Percentiles rank a stretch among this genome's conserved stretches.
Evolutionary conservation across 2,329 filamentous ascomycete species (phyloP).

Genomic region (Erysiphe pulchra): DNA sequence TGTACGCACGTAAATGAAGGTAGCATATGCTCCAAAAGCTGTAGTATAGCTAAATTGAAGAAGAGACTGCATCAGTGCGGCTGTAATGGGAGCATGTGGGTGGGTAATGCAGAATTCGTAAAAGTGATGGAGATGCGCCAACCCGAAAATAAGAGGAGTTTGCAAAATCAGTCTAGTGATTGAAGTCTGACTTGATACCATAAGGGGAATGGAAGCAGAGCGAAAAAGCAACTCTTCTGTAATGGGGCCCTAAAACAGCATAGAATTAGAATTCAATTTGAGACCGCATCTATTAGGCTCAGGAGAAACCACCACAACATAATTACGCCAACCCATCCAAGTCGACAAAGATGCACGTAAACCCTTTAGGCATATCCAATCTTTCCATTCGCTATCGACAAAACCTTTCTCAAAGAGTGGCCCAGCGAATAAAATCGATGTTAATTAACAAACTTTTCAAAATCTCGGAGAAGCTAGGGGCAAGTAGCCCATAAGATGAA

Average conservation of each 20-base stretch:
- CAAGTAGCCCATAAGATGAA: constrained; percentile 60
- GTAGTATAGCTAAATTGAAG: constrained; percentile 81
- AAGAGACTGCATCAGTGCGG: constrained; percentile 42
- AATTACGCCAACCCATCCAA: constrained; percentile 69
- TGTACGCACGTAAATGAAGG: constrained; percentile 68
- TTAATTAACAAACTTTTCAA: constrained; percentile 39
- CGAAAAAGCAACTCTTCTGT: constrained; percentile 92
- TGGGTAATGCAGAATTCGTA: constrained; percentile 78
- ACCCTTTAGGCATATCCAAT: constrained; percentile 31
- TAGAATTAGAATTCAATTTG: neutral
- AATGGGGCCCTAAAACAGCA: constrained; percentile 35
- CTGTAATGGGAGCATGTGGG: constrained; percentile 35
- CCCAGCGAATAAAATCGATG: constrained; percentile 54
- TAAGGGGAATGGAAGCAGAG: constrained; percentile 58
- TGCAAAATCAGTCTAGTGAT: constrained; percentile 41
- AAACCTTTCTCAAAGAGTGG: constrained; percentile 61
- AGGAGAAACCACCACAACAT: constrained; percentile 42
- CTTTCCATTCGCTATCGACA: constrained; percentile 42
- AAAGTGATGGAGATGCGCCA: constrained; percentile 85
- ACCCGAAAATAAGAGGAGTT: constrained; percentile 71
- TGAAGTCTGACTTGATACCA: constrained; percentile 38
- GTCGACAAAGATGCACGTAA: constrained; percentile 36
- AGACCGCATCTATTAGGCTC: neutral
- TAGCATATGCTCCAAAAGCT: constrained; percentile 78
- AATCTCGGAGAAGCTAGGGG: constrained; percentile 41